Percentiles rank a stretch among this genome's conserved stretches.
Conservation (phyloP, 2,329 filamentous ascomycete species). For the Beauveria sp. region DNA sequence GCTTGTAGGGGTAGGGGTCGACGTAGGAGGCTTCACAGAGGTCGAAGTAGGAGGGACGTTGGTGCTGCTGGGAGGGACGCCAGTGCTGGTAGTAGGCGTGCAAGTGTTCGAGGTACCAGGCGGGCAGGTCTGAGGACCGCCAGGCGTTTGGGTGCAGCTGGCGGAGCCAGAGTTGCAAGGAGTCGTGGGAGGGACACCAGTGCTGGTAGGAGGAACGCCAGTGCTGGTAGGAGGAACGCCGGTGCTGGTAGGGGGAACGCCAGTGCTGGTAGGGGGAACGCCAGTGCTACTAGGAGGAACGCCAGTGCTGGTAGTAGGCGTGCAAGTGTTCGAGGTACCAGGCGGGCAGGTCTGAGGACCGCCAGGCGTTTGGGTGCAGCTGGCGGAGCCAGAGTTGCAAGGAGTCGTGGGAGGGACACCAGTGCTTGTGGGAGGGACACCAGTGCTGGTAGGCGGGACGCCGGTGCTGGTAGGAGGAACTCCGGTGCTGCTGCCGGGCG, state of each 20-base stretch:
- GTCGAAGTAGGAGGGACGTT: not conserved
- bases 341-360: no score
- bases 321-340: not conserved
- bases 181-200: not conserved
- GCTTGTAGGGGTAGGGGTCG: not conserved
- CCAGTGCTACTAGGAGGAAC: not conserved
- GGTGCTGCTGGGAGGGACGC: not conserved
- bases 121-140: no score
- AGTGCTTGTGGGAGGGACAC: not conserved
- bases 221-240: not conserved
- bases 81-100: not conserved
- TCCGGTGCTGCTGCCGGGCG: not conserved
- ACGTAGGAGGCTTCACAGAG: not conserved
- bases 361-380: no score
- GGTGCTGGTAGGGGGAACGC: not conserved
- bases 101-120: not conserved
- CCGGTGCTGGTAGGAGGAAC: not conserved
- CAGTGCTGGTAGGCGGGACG: not conserved
- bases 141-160: no score
- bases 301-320: not conserved
- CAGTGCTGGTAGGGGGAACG: not conserved
- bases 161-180: not conserved
- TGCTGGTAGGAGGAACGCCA: not conserved
- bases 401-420: not conserved
- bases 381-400: not conserved